Conservation (phyloP, 108 stramenopile species). For the Schizochytrium sp. region DNA sequence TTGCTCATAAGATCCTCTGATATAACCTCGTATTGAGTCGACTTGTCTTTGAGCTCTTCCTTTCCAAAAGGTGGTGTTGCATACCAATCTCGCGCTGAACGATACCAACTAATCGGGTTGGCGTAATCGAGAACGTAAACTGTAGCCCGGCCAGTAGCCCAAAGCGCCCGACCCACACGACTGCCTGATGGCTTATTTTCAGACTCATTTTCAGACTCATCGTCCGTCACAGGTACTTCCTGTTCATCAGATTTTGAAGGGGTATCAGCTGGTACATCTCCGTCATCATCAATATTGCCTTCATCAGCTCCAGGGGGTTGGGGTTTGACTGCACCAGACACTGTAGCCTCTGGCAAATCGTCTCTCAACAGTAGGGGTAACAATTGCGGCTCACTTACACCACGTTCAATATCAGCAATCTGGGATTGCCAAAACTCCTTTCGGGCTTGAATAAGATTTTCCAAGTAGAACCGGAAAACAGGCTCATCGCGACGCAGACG, state of each 20-base stretch:
- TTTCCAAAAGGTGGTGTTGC: background rate
- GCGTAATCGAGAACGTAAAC: background rate
- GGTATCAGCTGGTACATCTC: background rate
- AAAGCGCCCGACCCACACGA: background rate
- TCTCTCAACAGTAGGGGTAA: constrained; percentile 41
- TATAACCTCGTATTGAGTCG: background rate
- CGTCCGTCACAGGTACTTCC: background rate
- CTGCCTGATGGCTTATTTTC: background rate
- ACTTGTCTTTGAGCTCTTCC: background rate
- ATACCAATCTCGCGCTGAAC: background rate
- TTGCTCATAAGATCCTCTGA: constrained; percentile 26
- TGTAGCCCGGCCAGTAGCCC: background rate
- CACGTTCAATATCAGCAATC: constrained; percentile 52
- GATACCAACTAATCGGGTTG: background rate
- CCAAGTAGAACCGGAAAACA: constrained; percentile 57
- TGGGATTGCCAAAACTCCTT: constrained; percentile 59
- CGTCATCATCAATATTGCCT: constrained; percentile 1
- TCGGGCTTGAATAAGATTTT: constrained; percentile 58
- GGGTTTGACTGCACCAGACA: background rate
- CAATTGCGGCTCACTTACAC: constrained; percentile 57
- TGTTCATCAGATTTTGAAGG: background rate
- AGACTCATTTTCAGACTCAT: background rate
- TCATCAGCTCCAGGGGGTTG: background rate
- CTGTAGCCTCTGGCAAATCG: background rate
- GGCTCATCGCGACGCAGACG: constrained; percentile 38